Base-by-base conservation (phyloP, 371 early-diverging fungal genomes). In the Mucor racemosus region DNA sequence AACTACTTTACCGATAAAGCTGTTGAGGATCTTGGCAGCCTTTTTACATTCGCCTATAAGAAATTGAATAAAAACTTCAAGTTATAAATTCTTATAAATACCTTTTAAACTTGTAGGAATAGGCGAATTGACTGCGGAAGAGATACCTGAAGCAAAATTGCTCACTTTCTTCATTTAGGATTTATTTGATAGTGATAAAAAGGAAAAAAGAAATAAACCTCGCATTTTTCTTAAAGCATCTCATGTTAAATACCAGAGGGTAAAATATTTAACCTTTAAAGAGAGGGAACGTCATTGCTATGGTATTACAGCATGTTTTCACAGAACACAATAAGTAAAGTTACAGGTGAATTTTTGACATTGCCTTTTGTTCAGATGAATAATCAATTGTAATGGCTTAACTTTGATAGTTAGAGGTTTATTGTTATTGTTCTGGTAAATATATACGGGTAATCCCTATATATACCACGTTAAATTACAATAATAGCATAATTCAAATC, bases 11-110 rank as follows among this genome's bases (percentile, higher is more conserved):
- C 88, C 88, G 56, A 87, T 84, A 69, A 92, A 94, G 64, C 87
- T 73, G 68, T 92, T 91, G 39, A 94, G 78, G 62, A 93, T 94
- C 70, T 90, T 89, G 33, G 92, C 80, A 5, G 91, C 92, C 69
- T 91, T 88, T 64, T 82, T 79, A 74, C 92, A 91, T 81, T 92
- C 93, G 40, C 86, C 89, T 82, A 66, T 26, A 26, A 26, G 26
- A 26, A 26, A 26, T 26, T 26, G 3, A 26, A 26, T 26, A 26
- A 26, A 26, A 26, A 3, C 3, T 3, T 26, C 26, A 26, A 26
- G 3, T 26, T 26, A 26, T 26, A 26, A 26, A 26, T 26, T 26
- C 26, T 26, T 26, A 26, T 26, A 26, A 26, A 26, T 69, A 80
- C 85, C 85, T 63, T 83, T 83, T 38, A 88, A 80, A 68, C 84